Base-by-base conservation (phyloP, 768 basidiomycete species). In the Candolleomyces eurysporus region DNA sequence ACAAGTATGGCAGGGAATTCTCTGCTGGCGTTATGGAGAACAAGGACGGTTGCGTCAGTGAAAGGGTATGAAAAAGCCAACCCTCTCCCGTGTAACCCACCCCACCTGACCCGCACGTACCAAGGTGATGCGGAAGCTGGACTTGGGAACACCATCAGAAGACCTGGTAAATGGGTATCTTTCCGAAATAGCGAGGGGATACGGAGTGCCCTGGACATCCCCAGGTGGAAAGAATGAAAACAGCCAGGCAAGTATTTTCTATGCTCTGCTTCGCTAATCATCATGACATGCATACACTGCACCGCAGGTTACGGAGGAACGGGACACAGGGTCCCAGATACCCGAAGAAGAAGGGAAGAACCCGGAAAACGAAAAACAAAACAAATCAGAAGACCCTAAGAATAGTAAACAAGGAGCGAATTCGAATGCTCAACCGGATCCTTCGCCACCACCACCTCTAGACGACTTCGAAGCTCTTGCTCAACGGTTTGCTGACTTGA, bases 1-100 rank as follows among this genome's bases (percentile, higher is more conserved):
- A 95, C 72, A 97, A 97, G 76, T 97, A 88, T 71, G 95, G 96
- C 17, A 87, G 96, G 21, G 93, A 95, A 51, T 98, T 92, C 72
- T 86, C 95, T 16, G 65, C 88, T 17, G 83, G 84, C n/a, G 87
- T 91, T 2, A 91, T 94, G 82, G 92, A 95, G 72, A 95, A 96
- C 72, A 84, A 80, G 48, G 87, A 90, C 65, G 78, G 79, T 16
- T 87, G 88, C 73, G 96, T 99, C 48, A 91, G 86, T 65, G 86
- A 90, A 53, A 86, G 97, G 62, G 93, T 94, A 75, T 75, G 87
- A 68, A 43, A 40, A 53, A 62, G 13, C 46, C 32, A 30, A 36
- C 40, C 53, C 30, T 46, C 48, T 60, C 36, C 16, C 21, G 26
- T 48, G 30, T 52, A 19, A 19, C 58, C 16, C 31, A 14, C 7